A percentile compares a stretch with the other conserved stretches of the same genome.
These are phyloP conservation scores for Sugiyamaella xylanicola DNA, from an alignment of 1,139 yeast species.

Conservation along the genomic window DNA sequence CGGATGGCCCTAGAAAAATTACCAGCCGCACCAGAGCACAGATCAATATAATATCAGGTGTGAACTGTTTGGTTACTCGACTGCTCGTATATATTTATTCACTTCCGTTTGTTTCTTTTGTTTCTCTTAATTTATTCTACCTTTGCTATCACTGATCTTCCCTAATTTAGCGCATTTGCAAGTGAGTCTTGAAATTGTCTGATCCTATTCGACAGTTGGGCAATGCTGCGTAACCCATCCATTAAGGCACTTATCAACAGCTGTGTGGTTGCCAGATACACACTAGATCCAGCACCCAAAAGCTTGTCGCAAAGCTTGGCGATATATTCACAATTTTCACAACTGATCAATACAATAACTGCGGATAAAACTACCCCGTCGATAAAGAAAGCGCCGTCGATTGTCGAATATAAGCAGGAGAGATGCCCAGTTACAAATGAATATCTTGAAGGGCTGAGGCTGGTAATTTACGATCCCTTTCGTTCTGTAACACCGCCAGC, in stretches of 20 bases:
- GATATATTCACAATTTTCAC: constrained; percentile 31
- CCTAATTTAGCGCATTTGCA: too few relatives aligned
- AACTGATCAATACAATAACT: constrained; percentile 6
- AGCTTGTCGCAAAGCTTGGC: constrained; percentile 37
- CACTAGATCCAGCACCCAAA: constrained; percentile 37
- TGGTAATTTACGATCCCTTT: constrained; percentile 37
- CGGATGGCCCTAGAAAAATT: too few relatives aligned
- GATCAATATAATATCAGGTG: too few relatives aligned
- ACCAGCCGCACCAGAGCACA: too few relatives aligned
- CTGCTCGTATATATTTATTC: too few relatives aligned
- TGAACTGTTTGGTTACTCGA: not conserved
- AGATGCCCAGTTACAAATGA: constrained; percentile 41
- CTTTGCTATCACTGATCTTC: too few relatives aligned
- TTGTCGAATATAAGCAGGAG: constrained; percentile 40
- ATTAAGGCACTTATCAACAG: constrained; percentile 27
- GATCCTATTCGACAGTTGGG: not conserved
- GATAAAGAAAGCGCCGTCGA: constrained; percentile 23
- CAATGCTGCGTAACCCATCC: constrained; percentile 26
- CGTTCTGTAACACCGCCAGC: not conserved
- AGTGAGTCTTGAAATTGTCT: too few relatives aligned
- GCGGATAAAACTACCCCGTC: constrained; percentile 7
- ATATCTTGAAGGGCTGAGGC: constrained; percentile 34
- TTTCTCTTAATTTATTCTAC: too few relatives aligned
- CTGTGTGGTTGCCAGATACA: constrained; percentile 37
- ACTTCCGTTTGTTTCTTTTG: too few relatives aligned